These are phyloP conservation scores for Oryza australiensis DNA, from an alignment of 176 grass and related monocot genomes.

Conservation along the genomic window DNA sequence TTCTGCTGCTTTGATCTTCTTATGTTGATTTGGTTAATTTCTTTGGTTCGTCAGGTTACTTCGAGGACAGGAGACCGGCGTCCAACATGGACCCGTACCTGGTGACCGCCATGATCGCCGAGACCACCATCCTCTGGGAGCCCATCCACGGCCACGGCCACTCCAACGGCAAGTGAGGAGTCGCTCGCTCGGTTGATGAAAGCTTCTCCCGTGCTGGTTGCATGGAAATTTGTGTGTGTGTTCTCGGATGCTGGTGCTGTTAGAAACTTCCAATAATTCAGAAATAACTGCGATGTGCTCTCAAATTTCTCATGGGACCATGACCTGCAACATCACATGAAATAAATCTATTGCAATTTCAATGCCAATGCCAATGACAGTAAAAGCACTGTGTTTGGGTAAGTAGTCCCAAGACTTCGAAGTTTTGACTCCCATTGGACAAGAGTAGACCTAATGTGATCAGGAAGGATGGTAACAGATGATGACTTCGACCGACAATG, in stretches of 20 bases:
- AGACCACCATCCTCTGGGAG: slow-evolving; percentile 71
- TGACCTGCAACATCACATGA: too few relatives aligned
- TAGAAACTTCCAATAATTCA: not conserved
- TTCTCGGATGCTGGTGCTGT: not conserved
- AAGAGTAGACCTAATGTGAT: too few relatives aligned
- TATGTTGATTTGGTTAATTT: not conserved
- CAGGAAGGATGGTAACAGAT: too few relatives aligned
- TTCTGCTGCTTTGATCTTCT: not conserved
- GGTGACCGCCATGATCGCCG: slow-evolving; percentile 77
- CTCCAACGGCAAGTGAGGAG: slow-evolving; percentile 26
- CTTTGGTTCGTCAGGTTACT: slow-evolving; percentile 51
- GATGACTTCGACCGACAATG: too few relatives aligned
- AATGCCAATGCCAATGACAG: too few relatives aligned
- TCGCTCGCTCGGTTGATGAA: not conserved
- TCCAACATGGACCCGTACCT: slow-evolving; percentile 96
- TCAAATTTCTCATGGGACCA: not conserved
- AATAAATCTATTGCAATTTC: too few relatives aligned
- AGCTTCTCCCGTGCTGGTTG: not conserved
- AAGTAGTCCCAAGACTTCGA: too few relatives aligned
- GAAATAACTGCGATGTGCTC: not conserved
- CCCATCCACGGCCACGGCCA: not conserved
- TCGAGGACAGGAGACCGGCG: slow-evolving; percentile 80
- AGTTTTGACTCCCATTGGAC: too few relatives aligned
- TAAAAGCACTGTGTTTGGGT: too few relatives aligned
- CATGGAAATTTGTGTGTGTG: not conserved